Base-by-base conservation (phyloP, 2,329 filamentous ascomycete genomes). In the Trichoderma asperellum region DNA sequence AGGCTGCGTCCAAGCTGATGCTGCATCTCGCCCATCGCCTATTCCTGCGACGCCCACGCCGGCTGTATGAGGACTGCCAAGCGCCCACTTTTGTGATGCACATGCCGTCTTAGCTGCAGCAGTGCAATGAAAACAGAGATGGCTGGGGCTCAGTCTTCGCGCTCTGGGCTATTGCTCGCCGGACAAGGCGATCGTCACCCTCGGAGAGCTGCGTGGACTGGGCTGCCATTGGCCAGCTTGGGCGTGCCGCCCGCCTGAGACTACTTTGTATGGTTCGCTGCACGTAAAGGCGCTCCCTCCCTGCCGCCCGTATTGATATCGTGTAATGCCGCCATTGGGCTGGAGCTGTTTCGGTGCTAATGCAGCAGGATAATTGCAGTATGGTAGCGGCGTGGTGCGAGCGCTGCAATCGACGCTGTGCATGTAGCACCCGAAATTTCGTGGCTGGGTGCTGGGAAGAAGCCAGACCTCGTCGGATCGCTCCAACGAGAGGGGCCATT, bases 301-400 rank as follows among this genome's bases (percentile, higher is more conserved):
- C 57, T 67, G 63, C 49, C 68, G 43, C 60, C 60, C 68, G 71
- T 63, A 60, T 47, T 71, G 71, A 73, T 74, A 73, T 79, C 78
- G 78, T 79, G 78, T 76, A 77, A 71, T 70, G 69, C 56, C 55
- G 71, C 68, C 70, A 79, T 80, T 78, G 77, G 77, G 63, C 69
- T 71, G 57, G 35, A 27, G 57, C 64, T 43, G 29, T 58, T 60
- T 75, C 73, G 37, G 72, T 77, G 74, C 75, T 68, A 60, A 66
- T 66, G 63, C 63, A 66, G 63, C 63, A 66, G 63, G 63, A 66
- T 66, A 49, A 66, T 66, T 58, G 29, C 63, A 27, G 40, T 18
- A 49, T 12, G 47, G 53, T 66, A 66, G 57, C 60, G 60, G 60
- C 43, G 29, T 24, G 40, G 60, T 53, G 32, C 57, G 21, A 43